phyloP scores from a whole-genome alignment of 495 filamentous ascomycete genomes.

The Melanomma pulvis-pyrius region DNA sequence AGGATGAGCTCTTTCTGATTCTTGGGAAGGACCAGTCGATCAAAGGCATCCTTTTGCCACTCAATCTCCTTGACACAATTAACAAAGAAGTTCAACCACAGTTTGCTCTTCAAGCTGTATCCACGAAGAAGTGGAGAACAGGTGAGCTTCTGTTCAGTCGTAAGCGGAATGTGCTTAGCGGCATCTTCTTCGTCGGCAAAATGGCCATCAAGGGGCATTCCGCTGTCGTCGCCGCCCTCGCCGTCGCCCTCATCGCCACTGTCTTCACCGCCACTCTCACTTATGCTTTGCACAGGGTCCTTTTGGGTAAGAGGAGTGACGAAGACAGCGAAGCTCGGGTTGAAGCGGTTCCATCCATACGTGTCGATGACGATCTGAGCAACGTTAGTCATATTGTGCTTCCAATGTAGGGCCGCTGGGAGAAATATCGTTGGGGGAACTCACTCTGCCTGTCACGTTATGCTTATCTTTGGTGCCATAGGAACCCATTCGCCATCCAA shows the following conservation, averaged over 20 bases:
- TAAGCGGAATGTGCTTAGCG: slow-evolving; percentile 36
- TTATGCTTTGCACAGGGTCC: slow-evolving; percentile 14
- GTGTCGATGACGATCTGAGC: slow-evolving; percentile 56
- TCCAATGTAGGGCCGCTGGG: neutral
- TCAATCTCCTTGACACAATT: slow-evolving; percentile 48
- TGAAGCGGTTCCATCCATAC: slow-evolving; percentile 50
- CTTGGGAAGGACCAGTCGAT: slow-evolving; percentile 49
- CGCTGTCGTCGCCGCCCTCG: slow-evolving; percentile 41
- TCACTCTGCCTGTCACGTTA: slow-evolving; percentile 50
- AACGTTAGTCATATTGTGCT: neutral
- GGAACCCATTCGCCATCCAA: slow-evolving; percentile 44
- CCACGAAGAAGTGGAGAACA: slow-evolving; percentile 47
- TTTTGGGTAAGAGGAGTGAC: slow-evolving; percentile 42
- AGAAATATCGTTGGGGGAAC: neutral
- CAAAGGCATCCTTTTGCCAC: slow-evolving; percentile 51
- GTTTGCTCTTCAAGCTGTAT: slow-evolving; percentile 52
- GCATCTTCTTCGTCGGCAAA: slow-evolving; percentile 46
- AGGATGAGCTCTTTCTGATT: slow-evolving; percentile 56
- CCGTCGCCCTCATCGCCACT: slow-evolving; percentile 35
- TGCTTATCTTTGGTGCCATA: slow-evolving; percentile 48
- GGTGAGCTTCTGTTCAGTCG: slow-evolving; percentile 46
- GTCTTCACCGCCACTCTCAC: slow-evolving; percentile 28
- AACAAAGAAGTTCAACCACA: slow-evolving; percentile 52
- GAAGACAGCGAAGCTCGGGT: slow-evolving; percentile 40
- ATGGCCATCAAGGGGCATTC: slow-evolving; percentile 46